Conservation (phyloP, 2,329 filamentous ascomycete species). For the Juglanconis oblonga region DNA sequence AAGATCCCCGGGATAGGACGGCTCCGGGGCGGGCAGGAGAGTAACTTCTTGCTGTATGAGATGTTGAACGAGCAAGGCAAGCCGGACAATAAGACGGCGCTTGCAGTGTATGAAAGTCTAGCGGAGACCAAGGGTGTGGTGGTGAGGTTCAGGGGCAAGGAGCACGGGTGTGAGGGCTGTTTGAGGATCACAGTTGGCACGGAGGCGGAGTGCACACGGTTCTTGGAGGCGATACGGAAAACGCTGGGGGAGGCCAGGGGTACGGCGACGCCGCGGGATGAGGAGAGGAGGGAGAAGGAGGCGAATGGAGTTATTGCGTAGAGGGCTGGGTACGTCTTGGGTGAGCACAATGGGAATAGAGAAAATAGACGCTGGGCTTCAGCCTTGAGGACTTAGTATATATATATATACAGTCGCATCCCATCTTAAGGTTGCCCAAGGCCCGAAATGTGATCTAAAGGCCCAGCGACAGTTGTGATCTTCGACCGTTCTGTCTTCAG, state of each 20-base stretch:
- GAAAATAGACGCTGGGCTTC: too few species aligned
- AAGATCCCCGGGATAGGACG: conserved; percentile 74
- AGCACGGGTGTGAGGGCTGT: conserved; percentile 84
- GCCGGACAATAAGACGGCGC: conserved; percentile 75
- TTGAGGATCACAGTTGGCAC: conserved; percentile 91
- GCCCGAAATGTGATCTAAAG: too few species aligned
- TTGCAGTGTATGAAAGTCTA: conserved; percentile 78
- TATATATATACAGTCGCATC: too few species aligned
- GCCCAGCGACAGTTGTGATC: too few species aligned
- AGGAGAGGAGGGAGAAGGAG: conserved; percentile 34
- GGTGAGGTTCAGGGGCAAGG: conserved; percentile 89
- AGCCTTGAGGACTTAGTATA: too few species aligned
- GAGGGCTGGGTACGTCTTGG: too few species aligned
- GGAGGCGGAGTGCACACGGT: conserved; percentile 76
- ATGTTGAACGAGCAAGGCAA: conserved; percentile 70
- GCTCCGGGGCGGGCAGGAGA: conserved; percentile 73
- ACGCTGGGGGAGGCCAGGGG: conserved; percentile 45
- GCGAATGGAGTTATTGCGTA: conserved; percentile 37
- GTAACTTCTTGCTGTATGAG: conserved; percentile 90
- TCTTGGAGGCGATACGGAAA: conserved; percentile 65
- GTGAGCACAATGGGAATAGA: too few species aligned
- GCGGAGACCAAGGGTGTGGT: conserved; percentile 88
- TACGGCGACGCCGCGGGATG: conserved; percentile 23
- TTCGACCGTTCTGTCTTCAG: too few species aligned
- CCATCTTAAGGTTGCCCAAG: too few species aligned